Percentiles rank a stretch among this genome's conserved stretches.
These are phyloP conservation scores for Epichloe elymi DNA, from an alignment of 2,329 filamentous ascomycete genomes.

Conservation along the genomic window DNA sequence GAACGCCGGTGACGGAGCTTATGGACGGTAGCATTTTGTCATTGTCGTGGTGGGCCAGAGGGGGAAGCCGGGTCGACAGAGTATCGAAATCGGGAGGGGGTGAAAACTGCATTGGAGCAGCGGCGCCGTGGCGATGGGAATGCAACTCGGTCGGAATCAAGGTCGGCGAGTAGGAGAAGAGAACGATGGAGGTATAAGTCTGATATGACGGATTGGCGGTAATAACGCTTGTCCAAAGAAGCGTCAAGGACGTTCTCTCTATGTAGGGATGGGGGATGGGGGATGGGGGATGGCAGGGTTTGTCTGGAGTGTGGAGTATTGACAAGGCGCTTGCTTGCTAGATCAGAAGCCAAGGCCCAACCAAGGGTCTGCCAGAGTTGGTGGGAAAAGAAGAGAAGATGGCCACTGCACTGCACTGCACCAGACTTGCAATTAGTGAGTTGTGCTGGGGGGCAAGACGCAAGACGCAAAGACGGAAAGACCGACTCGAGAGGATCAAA, in stretches of 20 bases:
- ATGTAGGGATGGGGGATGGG: neutral
- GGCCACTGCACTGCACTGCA: neutral
- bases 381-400: neutral
- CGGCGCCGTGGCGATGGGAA: neutral
- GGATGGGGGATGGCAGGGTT: neutral
- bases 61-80: conserved; percentile 14
- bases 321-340: neutral
- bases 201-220: neutral
- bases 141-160: neutral
- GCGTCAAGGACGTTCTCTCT: neutral
- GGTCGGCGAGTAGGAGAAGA: neutral
- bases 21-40: conserved; percentile 22
- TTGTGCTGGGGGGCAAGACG: neutral
- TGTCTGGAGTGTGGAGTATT: neutral
- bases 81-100: conserved; percentile 13
- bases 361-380: neutral
- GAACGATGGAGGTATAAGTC: neutral
- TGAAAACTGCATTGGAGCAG: conserved; percentile 15
- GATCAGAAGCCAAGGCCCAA: neutral
- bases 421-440: neutral
- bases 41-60: conserved; percentile 14
- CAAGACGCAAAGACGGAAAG: neutral
- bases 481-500: neutral
- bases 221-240: neutral
- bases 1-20: conserved; percentile 21